Evolutionary conservation across 2,329 filamentous ascomycete species (phyloP).

Genomic region (Colletotrichum ledebouriae): DNA sequence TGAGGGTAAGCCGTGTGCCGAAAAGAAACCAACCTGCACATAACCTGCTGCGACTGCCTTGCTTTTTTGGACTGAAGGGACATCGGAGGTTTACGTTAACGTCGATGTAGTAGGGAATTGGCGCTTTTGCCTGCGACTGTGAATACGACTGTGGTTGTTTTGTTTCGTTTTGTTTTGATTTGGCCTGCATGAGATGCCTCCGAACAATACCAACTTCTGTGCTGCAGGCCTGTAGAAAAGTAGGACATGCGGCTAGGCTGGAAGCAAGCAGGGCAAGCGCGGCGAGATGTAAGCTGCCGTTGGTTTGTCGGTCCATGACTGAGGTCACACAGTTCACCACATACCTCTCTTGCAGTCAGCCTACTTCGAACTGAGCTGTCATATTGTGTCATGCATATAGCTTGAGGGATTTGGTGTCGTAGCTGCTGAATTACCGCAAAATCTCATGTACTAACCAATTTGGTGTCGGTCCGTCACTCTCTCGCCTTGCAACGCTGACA

Average conservation of each 20-base stretch:
- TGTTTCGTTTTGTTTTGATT: background rate
- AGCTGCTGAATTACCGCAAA: too few species aligned
- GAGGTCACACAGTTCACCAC: conserved; percentile 38
- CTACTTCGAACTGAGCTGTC: background rate
- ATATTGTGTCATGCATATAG: too few species aligned
- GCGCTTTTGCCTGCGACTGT: too few species aligned
- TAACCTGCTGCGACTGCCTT: background rate
- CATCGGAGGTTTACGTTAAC: background rate
- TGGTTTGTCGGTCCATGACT: background rate
- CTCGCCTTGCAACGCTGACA: background rate
- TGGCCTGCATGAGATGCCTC: too few species aligned
- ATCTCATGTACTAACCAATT: too few species aligned
- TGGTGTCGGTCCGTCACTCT: too few species aligned
- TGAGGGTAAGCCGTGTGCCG: background rate
- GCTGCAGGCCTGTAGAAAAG: background rate
- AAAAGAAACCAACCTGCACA: background rate
- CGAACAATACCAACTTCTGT: too few species aligned
- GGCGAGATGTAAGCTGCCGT: conserved; percentile 9
- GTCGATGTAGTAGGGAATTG: background rate
- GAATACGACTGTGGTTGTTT: background rate
- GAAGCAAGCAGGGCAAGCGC: background rate
- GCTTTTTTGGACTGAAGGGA: conserved; percentile 12
- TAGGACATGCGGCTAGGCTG: background rate
- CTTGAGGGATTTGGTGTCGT: too few species aligned
- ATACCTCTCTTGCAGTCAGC: background rate